Evolutionary conservation across 176 grass and related monocot species (phyloP).

Genomic region (Eragrostis curvula): DNA sequence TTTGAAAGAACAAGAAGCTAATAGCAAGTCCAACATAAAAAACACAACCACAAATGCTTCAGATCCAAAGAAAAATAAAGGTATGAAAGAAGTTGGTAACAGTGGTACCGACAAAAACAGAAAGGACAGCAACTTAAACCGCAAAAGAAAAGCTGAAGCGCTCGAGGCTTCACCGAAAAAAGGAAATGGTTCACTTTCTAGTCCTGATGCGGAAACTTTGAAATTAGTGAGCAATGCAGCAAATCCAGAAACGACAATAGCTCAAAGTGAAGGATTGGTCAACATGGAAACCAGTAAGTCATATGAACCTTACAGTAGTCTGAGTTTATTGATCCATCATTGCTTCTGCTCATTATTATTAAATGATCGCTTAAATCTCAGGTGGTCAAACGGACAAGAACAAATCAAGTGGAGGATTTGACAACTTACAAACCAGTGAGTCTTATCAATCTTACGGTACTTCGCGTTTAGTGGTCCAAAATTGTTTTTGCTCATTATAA

Average conservation of each 20-base stretch:
- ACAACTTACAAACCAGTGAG: slow-evolving; percentile 23
- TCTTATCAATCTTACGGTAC: too few relatives aligned
- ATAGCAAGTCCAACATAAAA: slow-evolving; percentile 28
- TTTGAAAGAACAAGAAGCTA: slow-evolving; percentile 42
- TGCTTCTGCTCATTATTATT: too few relatives aligned
- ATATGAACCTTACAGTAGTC: too few relatives aligned
- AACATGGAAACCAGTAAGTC: too few relatives aligned
- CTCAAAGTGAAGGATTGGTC: too few relatives aligned
- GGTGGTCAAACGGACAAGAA: neutral
- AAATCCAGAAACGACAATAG: neutral
- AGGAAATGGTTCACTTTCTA: neutral
- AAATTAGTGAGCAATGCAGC: slow-evolving; percentile 10
- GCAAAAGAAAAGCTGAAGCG: too few relatives aligned
- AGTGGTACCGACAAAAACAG: neutral
- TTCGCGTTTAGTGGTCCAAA: too few relatives aligned
- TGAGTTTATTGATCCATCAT: too few relatives aligned
- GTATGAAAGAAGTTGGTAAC: slow-evolving; percentile 7
- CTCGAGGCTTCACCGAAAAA: neutral
- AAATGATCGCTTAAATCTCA: too few relatives aligned
- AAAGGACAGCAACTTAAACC: neutral
- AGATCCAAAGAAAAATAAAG: slow-evolving; percentile 38
- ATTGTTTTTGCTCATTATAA: too few relatives aligned
- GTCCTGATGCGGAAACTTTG: slow-evolving; percentile 24
- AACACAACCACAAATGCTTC: neutral
- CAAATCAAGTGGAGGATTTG: slow-evolving; percentile 1